Base-by-base conservation (phyloP, 176 grass and related monocot species). In the Musa itinerans region DNA sequence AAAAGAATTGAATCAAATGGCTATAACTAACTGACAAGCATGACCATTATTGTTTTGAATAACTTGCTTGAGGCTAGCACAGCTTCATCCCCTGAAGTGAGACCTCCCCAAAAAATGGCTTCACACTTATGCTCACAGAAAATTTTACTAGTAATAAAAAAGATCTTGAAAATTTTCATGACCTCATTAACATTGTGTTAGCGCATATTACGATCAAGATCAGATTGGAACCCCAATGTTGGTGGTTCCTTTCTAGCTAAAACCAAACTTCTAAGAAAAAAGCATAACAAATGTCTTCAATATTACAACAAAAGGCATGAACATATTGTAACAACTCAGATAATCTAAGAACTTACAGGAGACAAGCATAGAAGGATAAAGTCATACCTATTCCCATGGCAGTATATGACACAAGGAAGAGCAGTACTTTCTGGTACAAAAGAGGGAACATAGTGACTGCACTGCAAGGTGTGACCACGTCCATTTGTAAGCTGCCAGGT, bases 371-470 rank as follows among this genome's bases (percentile, higher is more conserved):
- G 12, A 74, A 26, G 21, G 16, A 54, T 56, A 17, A 51, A 51
- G 34, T 3, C 11, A 6, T 25, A 99, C 96, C 96, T 99, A 87
- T 99, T 99, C 78, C 96, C 96, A 71, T 99, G 96, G 63, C 96
- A 99, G 66, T 99, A 99, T 73, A 99, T 83, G 68, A 99, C 96
- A 76, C 96, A 99, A 77, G 96, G 96, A 88, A 99, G 91, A 68
- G 84, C 59, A 56, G 83, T 87, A 59, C 86, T 86, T 52, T 92
- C 91, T 54, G 91, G 88, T 79, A 99, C 53, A 52, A 73, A 78
- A 82, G 73, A 84, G n/a, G 96, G 96, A 91, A 99, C 87, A 81
- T 99, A 99, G 85, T 99, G 96, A 74, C 96, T 99, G 79, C 96
- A 99, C 62, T 99, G 88, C 62, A 99, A 91, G 56, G 79, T 85